Evolutionary conservation across 2,329 filamentous ascomycete genomes (phyloP).

Genomic region (Sarocladiaceae sp.): DNA sequence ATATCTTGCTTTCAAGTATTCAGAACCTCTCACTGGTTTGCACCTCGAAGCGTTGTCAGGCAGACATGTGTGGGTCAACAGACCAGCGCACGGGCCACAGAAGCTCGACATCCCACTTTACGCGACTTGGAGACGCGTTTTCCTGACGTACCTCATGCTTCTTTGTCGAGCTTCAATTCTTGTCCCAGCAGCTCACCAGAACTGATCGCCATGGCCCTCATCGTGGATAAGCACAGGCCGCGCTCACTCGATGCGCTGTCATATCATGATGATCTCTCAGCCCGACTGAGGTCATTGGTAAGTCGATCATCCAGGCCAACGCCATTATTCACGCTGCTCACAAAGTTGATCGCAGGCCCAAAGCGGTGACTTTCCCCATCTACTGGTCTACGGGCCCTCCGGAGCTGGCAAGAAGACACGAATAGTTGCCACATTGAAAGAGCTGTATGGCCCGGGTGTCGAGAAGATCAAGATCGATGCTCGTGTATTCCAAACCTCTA

Average conservation of each 20-base stretch:
- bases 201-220: conserved; percentile 51
- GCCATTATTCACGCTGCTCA: conserved; percentile 11
- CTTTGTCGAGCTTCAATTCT: neutral
- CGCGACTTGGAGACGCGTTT: conserved; percentile 31
- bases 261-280: conserved; percentile 85
- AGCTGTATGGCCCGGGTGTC: conserved; percentile 91
- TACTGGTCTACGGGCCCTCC: conserved; percentile 93
- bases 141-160: conserved; percentile 8
- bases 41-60: too few species aligned
- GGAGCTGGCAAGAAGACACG: conserved; percentile 97
- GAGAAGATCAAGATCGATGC: conserved; percentile 99
- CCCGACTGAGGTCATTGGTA: conserved; percentile 80
- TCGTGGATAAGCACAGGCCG: conserved; percentile 67
- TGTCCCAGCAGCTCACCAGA: neutral
- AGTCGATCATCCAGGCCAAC: conserved; percentile 19
- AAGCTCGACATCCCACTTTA: conserved; percentile 25
- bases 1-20: too few species aligned
- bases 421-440: conserved; percentile 90
- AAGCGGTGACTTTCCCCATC: conserved; percentile 95
- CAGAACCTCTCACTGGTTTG: too few species aligned
- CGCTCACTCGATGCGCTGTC: conserved; percentile 70
- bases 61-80: too few species aligned
- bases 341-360: conserved; percentile 57
- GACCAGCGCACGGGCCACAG: neutral
- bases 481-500: conserved; percentile 89